Conservation (phyloP, 2,329 filamentous ascomycete genomes). For the Fusarium multiceps region DNA sequence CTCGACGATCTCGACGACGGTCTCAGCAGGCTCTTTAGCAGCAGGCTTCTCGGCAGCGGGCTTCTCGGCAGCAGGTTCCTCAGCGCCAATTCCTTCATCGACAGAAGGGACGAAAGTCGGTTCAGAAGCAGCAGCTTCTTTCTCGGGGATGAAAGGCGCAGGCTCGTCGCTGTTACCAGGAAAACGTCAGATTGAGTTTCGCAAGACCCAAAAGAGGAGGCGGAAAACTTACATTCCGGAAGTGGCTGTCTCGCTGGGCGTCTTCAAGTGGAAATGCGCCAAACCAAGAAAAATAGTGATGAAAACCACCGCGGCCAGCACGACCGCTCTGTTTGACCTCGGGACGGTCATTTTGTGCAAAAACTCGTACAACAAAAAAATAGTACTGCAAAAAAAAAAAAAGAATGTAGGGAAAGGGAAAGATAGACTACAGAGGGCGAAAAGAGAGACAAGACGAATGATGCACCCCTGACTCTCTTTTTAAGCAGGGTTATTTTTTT, state of each 20-base stretch:
- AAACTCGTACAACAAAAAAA: not conserved
- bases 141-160: conserved; percentile 25
- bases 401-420: not conserved
- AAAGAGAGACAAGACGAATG: not conserved
- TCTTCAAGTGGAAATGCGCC: conserved; percentile 25
- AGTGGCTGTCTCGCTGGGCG: conserved; percentile 11
- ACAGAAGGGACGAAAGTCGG: conserved; percentile 18
- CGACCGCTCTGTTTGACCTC: conserved; percentile 26
- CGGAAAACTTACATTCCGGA: conserved; percentile 10
- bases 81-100: conserved; percentile 13
- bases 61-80: conserved; percentile 1
- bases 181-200: not conserved
- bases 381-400: not conserved
- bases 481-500: conserved; percentile 12
- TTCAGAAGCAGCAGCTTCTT: conserved; percentile 17
- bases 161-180: conserved; percentile 9
- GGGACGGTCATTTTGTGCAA: conserved; percentile 19
- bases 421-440: not conserved
- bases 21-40: conserved; percentile 5
- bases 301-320: conserved; percentile 26
- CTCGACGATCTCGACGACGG: conserved; percentile 1
- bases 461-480: conserved; percentile 27
- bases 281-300: conserved; percentile 29
- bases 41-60: not conserved
- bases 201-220: not conserved